These are phyloP conservation scores for Pythium monospermum DNA, from an alignment of 352 stramenopile species.

Conservation along the genomic window DNA sequence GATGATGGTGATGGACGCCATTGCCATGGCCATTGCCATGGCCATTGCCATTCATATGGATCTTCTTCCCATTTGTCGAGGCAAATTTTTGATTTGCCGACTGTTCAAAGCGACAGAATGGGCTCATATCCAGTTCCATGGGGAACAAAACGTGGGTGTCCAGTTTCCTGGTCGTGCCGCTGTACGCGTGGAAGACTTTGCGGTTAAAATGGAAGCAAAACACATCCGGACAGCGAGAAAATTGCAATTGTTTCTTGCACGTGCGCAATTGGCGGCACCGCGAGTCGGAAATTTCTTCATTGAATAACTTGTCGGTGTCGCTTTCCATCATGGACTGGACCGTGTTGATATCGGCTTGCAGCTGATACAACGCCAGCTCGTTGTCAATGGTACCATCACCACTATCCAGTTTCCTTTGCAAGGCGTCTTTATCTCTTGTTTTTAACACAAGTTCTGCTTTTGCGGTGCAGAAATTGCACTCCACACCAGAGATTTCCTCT, in stretches of 20 bases:
- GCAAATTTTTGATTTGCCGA: conserved; percentile 4
- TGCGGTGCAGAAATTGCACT: conserved; percentile 72
- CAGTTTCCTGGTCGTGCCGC: conserved; percentile 65
- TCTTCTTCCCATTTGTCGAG: conserved; percentile 5
- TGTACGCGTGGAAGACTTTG: conserved; percentile 73
- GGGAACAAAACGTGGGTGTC: conserved; percentile 79
- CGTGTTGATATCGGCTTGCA: conserved; percentile 63
- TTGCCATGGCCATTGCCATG: conserved; percentile 12
- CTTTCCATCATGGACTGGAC: conserved; percentile 34
- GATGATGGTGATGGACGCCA: not conserved
- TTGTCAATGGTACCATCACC: conserved; percentile 28
- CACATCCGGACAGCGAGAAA: conserved; percentile 74
- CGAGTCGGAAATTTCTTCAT: conserved; percentile 22
- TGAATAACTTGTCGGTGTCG: conserved; percentile 18
- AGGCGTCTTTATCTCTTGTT: conserved; percentile 7
- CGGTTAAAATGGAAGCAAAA: conserved; percentile 88
- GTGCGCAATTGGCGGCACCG: conserved; percentile 32
- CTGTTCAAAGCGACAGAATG: conserved; percentile 67
- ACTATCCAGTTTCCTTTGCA: conserved; percentile 24
- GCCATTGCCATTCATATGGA: conserved; percentile 10
- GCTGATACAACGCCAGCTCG: conserved; percentile 54
- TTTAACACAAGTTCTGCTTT: conserved; percentile 41
- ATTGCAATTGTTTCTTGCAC: conserved; percentile 66
- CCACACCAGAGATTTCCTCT: conserved; percentile 68
- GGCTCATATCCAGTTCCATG: conserved; percentile 69